phyloP scores from a whole-genome alignment of 805 yeast genomes.

The Cephaloascus fragrans region DNA sequence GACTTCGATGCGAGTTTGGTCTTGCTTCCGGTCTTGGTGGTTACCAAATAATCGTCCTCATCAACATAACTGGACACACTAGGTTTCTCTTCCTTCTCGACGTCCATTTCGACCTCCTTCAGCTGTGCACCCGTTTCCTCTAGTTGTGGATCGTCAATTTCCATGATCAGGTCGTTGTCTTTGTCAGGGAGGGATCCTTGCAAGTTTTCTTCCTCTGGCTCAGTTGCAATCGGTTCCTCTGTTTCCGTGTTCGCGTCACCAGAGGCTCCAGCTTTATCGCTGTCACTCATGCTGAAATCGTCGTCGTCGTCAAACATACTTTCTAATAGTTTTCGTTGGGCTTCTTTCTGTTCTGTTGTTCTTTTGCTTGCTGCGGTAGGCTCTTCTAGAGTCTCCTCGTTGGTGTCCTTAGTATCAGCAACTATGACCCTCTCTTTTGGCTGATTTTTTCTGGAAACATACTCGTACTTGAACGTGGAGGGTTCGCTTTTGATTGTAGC shows the following conservation, averaged over 20 bases:
- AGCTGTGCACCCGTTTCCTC: conserved; percentile 3
- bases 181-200: no score
- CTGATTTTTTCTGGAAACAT: conserved; percentile 25
- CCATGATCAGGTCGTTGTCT: conserved; percentile 4
- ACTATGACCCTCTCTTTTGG: conserved; percentile 27
- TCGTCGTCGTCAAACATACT: conserved; percentile 23
- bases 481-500: background rate
- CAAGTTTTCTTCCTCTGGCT: background rate
- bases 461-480: conserved; percentile 7
- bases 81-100: conserved; percentile 6
- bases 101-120: conserved; percentile 4
- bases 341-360: conserved; percentile 2
- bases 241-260: conserved; percentile 11
- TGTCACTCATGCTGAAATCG: conserved; percentile 5
- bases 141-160: conserved; percentile 1
- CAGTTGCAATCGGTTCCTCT: conserved; percentile 10
- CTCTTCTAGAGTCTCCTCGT: conserved; percentile 6
- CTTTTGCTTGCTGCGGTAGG: conserved; percentile 1
- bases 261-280: conserved; percentile 13
- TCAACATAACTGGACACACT: conserved; percentile 20
- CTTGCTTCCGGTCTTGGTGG: conserved; percentile 16
- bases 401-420: conserved; percentile 8
- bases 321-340: conserved; percentile 14
- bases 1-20: conserved; percentile 6
- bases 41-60: conserved; percentile 42